A percentile compares a stretch with the other conserved stretches of the same genome.
phyloP scores from a whole-genome alignment of 2,329 filamentous ascomycete species.

The Paramyrothecium sp. region DNA sequence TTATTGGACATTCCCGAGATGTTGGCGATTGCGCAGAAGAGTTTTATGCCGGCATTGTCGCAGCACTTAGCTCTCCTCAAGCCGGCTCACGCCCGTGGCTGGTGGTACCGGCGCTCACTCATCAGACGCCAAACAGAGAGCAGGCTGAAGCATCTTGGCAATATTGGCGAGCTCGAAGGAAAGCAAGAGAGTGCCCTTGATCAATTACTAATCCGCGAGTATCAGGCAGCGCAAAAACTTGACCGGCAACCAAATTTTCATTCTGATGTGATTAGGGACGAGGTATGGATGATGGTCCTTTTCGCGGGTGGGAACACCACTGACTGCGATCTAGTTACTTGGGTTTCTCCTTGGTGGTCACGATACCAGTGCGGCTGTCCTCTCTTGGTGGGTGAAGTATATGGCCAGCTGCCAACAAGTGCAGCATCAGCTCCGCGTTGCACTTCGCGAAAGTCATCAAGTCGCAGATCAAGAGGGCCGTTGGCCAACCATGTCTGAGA shows the following conservation, averaged over 20 bases:
- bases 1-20: slow-evolving; percentile 22
- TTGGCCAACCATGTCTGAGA: slow-evolving; percentile 25
- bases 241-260: slow-evolving; percentile 27
- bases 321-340: slow-evolving; percentile 11
- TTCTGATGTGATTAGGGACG: slow-evolving; percentile 30
- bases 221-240: slow-evolving; percentile 24
- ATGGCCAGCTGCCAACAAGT: slow-evolving; percentile 17
- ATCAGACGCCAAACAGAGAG: slow-evolving; percentile 17
- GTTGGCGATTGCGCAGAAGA: slow-evolving; percentile 19
- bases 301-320: not conserved
- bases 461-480: slow-evolving; percentile 17
- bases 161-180: slow-evolving; percentile 3
- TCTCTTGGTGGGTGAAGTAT: slow-evolving; percentile 28
- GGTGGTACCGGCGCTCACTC: slow-evolving; percentile 18
- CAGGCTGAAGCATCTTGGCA: slow-evolving; percentile 14
- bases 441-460: slow-evolving; percentile 17
- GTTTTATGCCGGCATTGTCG: slow-evolving; percentile 14
- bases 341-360: slow-evolving; percentile 28
- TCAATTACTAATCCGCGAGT: slow-evolving; percentile 31
- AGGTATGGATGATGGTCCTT: slow-evolving; percentile 16
- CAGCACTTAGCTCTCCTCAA: slow-evolving; percentile 19
- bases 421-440: slow-evolving; percentile 21
- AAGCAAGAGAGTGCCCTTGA: slow-evolving; percentile 23
- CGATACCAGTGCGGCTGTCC: slow-evolving; percentile 22
- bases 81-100: slow-evolving; percentile 19